These are phyloP conservation scores for Blastobotrys americana DNA, from an alignment of 805 yeast species.

Conservation along the genomic window DNA sequence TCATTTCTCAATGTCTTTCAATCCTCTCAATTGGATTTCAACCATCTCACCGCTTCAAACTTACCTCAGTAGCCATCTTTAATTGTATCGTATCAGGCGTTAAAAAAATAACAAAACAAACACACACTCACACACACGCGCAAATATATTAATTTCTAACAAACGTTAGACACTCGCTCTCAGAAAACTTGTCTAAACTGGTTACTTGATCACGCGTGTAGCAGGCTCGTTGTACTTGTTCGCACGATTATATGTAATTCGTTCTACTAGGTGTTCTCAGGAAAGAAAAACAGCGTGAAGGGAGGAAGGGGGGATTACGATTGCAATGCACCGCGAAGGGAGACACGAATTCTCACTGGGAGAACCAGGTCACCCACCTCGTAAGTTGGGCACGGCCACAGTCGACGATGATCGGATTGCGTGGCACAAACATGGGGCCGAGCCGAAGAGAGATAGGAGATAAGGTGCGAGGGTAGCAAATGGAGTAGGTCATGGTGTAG, in stretches of 20 bases:
- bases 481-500: too few species aligned
- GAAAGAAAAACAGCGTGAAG: background rate
- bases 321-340: background rate
- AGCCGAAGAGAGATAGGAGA: background rate
- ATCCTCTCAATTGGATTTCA: too few species aligned
- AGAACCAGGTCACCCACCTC: background rate
- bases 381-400: background rate
- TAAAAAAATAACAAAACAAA: too few species aligned
- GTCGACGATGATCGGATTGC: background rate
- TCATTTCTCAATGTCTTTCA: too few species aligned
- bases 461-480: background rate
- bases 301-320: background rate
- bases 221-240: too few species aligned
- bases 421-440: background rate
- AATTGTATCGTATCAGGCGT: background rate
- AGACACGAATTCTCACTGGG: background rate
- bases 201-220: too few species aligned
- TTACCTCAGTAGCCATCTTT: conserved; percentile 10
- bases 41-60: background rate
- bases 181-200: too few species aligned
- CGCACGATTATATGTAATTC: too few species aligned
- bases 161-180: too few species aligned
- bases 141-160: too few species aligned
- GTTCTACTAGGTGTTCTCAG: too few species aligned
- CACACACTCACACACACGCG: too few species aligned